Evolutionary conservation across 2,329 filamentous ascomycete species (phyloP), one percentile per base, ranked within the genome.

Genomic region (Colletotrichum lupini): DNA sequence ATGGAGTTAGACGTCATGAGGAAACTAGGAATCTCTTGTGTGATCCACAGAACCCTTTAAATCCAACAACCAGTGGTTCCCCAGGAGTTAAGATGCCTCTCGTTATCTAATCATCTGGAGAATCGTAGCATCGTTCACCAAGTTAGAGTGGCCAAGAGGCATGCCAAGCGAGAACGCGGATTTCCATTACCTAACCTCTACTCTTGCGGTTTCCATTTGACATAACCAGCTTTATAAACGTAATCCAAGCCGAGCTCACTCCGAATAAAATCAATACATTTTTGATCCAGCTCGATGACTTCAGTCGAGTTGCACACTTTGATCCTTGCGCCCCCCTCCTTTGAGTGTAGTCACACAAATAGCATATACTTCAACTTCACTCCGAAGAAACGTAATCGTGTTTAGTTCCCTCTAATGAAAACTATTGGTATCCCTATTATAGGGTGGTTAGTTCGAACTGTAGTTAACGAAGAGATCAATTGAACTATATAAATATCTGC

Each of bases 141-240:
- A 11, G 58, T 30, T 63, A 58, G 24, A 72, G 52, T 19, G 59
- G 69, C 69, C 64, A 63, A 72, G 65, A 52, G 14, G 42, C 16
- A n/a, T 42, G 69, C 64, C 64, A 72, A 72, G 69, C 16, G 55
- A 42, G 24, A 32, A 5, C 37, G 52, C 52, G 69, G 69, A 52
- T 68, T 59, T 24, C 53, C 42, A 68, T 72, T 68, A 63, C 65
- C 65, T 72, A 72, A 72, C 58, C 30, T 58, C 16, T 16, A 42
- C 53, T 32, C 19, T 57, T 19, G 11, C 16, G 24, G 55, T 68
- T 72, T 59, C 65, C 16, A 72, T 63, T 72, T 68, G 69, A 72
- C 24, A 72, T 58, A 30, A 37, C 19, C 5, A 19, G n/a, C 32
- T 62, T 58, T 42, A 58, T 22, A 72, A 72, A 72, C 64, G 64